A percentile compares a stretch with the other conserved stretches of the same genome.
phyloP scores from a whole-genome alignment of 2,329 filamentous ascomycete species.

The Macrophomina phaseolina region DNA sequence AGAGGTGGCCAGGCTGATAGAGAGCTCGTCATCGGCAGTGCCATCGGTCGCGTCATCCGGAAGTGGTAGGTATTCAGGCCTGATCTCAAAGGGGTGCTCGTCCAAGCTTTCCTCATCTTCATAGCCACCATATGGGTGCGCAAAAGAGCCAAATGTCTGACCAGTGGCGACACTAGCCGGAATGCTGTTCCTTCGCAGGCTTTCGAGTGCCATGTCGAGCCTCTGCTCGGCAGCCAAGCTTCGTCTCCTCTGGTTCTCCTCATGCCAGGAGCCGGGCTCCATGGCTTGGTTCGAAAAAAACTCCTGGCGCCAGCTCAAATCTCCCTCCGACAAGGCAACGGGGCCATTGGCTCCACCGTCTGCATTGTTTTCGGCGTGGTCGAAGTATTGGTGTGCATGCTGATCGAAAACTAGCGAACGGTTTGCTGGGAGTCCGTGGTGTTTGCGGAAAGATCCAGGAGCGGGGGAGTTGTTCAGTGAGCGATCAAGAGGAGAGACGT shows the following conservation, averaged over 20 bases:
- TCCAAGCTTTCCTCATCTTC: slow-evolving; percentile 9
- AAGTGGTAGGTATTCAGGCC: slow-evolving; percentile 19
- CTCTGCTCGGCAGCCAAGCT: slow-evolving; percentile 15
- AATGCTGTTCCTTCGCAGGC: slow-evolving; percentile 5
- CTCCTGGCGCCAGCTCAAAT: slow-evolving; percentile 15
- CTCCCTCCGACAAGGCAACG: slow-evolving; percentile 10
- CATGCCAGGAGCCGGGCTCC: slow-evolving; percentile 10
- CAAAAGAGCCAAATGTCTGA: slow-evolving; percentile 20
- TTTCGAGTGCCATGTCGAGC: slow-evolving; percentile 15
- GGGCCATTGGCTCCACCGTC: not conserved
- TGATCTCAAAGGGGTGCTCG: slow-evolving; percentile 3
- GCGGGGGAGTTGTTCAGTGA: slow-evolving; percentile 5
- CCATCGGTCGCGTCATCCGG: slow-evolving; percentile 20
- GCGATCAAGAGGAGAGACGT: slow-evolving; percentile 12
- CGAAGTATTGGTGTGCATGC: not conserved
- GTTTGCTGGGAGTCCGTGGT: not conserved
- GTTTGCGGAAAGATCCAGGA: slow-evolving; percentile 2
- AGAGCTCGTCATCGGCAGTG: slow-evolving; percentile 23
- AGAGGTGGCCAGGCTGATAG: slow-evolving; percentile 10
- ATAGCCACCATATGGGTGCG: not conserved
- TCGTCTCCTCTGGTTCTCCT: slow-evolving; percentile 5
- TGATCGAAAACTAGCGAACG: not conserved
- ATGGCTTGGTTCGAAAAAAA: not conserved
- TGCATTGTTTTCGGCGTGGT: not conserved
- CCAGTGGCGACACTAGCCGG: slow-evolving; percentile 8